Conservation (phyloP, 2,329 filamentous ascomycete genomes). For the Scleromitrula shiraiana region DNA sequence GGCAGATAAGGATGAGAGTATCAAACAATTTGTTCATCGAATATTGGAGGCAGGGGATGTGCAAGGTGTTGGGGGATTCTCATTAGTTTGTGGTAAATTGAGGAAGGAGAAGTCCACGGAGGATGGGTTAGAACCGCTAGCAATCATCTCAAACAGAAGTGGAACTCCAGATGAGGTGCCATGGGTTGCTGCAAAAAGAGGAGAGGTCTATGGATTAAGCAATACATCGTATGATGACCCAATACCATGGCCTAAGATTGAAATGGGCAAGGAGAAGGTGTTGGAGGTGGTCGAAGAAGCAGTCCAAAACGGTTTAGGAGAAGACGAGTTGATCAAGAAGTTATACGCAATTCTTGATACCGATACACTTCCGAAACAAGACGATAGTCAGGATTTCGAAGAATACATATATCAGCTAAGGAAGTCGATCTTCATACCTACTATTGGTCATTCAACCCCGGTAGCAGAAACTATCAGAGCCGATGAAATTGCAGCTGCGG, state of each 20-base stretch:
- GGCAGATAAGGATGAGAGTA: conserved; percentile 39
- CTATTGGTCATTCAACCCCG: conserved; percentile 38
- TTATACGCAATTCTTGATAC: conserved; percentile 49
- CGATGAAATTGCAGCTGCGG: conserved; percentile 29
- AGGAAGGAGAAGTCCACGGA: conserved; percentile 26
- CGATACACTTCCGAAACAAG: conserved; percentile 42
- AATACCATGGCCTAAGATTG: conserved; percentile 53
- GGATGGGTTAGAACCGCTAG: conserved; percentile 40
- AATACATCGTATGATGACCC: conserved; percentile 51
- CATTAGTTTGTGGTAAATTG: conserved; percentile 57
- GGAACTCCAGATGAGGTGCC: conserved; percentile 47
- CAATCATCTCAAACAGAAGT: conserved; percentile 55
- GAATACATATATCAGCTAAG: conserved; percentile 46
- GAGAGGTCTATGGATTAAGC: conserved; percentile 50
- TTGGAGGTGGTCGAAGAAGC: conserved; percentile 35
- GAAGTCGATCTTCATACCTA: conserved; percentile 53
- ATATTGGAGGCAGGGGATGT: conserved; percentile 45
- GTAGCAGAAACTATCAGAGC: conserved; percentile 34
- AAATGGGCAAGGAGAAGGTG: conserved; percentile 35
- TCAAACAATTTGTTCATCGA: conserved; percentile 42
- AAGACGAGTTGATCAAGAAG: conserved; percentile 42
- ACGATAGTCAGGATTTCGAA: conserved; percentile 37
- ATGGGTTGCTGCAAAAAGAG: conserved; percentile 45
- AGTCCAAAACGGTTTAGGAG: conserved; percentile 32
- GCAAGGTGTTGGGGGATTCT: conserved; percentile 58